A percentile compares a stretch with the other conserved stretches of the same genome.
phyloP scores from a whole-genome alignment of 306 rosid species.

The Quercus suber region DNA sequence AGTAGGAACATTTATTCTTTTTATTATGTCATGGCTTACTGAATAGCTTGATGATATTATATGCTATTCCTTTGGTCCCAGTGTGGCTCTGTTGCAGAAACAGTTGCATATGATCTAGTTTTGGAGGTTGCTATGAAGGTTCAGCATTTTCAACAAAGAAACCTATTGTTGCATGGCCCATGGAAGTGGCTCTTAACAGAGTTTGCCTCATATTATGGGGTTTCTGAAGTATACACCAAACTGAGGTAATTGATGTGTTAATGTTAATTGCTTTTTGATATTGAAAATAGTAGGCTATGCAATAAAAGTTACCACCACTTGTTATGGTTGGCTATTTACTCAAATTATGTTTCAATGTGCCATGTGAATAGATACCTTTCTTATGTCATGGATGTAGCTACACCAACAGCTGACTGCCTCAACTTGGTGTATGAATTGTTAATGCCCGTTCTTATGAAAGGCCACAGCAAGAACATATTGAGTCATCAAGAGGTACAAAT shows the following conservation, averaged over 20 bases:
- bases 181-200: constrained; percentile 98
- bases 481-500: constrained; percentile 94
- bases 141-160: constrained; percentile 88
- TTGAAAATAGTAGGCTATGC: constrained; percentile 5
- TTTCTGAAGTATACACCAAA: constrained; percentile 83
- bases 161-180: constrained; percentile 68
- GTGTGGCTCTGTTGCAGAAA: constrained; percentile 96
- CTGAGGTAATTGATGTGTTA: constrained; percentile 57
- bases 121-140: constrained; percentile 94
- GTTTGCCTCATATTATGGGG: constrained; percentile 91
- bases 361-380: constrained; percentile 64
- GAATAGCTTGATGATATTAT: constrained; percentile 1
- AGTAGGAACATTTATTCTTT: background rate
- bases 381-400: constrained; percentile 95
- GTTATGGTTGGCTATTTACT: background rate
- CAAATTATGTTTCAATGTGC: constrained; percentile 13
- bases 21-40: background rate
- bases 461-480: constrained; percentile 69
- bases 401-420: constrained; percentile 99
- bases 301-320: background rate
- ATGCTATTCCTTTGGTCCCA: constrained; percentile 22
- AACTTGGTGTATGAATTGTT: constrained; percentile 67
- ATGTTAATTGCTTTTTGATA: constrained; percentile 4
- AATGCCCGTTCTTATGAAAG: constrained; percentile 79
- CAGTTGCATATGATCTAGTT: constrained; percentile 90